phyloP scores from a whole-genome alignment of 2,329 filamentous ascomycete species.

The Aspergillus tanneri region DNA sequence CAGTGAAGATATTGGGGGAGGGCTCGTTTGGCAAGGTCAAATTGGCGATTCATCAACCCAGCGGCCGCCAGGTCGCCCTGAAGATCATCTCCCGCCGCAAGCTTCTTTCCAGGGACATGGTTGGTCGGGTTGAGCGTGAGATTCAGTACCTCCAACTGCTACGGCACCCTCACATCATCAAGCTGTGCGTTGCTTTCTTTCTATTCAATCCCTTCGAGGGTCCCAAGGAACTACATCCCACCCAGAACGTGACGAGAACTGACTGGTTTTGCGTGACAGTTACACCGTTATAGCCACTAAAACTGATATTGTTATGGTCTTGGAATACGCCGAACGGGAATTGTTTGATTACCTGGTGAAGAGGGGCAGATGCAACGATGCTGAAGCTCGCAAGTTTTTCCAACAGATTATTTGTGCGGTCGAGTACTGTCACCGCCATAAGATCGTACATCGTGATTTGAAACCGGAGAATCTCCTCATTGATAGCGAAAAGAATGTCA shows the following conservation, averaged over 20 bases:
- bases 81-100: conserved; percentile 98
- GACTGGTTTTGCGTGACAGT: conserved; percentile 45
- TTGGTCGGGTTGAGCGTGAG: conserved; percentile 92
- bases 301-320: conserved; percentile 96
- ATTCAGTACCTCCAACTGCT: conserved; percentile 96
- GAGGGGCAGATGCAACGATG: conserved; percentile 85
- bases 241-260: conserved; percentile 12
- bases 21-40: conserved; percentile 99
- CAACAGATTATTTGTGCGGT: conserved; percentile 99
- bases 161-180: conserved; percentile 97
- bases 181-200: conserved; percentile 63
- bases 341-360: conserved; percentile 98
- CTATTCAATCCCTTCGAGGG: background rate
- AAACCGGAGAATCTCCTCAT: conserved; percentile 96
- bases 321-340: conserved; percentile 95
- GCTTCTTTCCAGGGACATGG: conserved; percentile 96
- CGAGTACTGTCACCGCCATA: conserved; percentile 97
- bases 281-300: conserved; percentile 96
- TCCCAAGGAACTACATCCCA: no score
- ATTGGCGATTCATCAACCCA: conserved; percentile 87
- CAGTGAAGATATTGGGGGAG: conserved; percentile 87
- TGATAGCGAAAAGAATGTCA: conserved; percentile 94
- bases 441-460: conserved; percentile 95
- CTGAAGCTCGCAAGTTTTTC: conserved; percentile 94
- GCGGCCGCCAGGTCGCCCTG: conserved; percentile 90